Evolutionary conservation across 768 basidiomycete species (phyloP).

Genomic region (Xanthoconium purpureum): DNA sequence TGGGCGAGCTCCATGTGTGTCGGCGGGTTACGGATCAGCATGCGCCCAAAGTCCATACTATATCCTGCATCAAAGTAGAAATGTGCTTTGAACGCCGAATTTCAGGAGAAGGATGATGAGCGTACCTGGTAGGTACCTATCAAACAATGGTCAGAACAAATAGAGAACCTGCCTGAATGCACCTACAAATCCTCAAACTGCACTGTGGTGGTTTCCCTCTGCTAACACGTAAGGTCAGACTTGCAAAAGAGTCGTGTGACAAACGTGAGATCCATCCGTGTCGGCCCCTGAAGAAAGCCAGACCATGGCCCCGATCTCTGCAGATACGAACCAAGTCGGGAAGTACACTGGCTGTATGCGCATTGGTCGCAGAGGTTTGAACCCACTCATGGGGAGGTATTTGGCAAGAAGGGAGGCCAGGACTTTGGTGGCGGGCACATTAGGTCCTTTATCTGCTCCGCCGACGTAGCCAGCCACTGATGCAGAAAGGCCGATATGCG

Average conservation of each 20-base stretch:
- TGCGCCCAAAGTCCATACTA: constrained; percentile 38
- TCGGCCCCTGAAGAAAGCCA: constrained; percentile 27
- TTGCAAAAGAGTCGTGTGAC: constrained; percentile 4
- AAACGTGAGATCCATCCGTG: constrained; percentile 25
- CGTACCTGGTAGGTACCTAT: constrained; percentile 33
- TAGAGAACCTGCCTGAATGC: background rate
- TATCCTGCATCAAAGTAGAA: constrained; percentile 12
- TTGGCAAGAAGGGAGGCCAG: constrained; percentile 34
- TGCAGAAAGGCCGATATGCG: constrained; percentile 34
- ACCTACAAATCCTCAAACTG: constrained; percentile 49
- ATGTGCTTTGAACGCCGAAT: background rate
- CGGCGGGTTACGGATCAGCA: constrained; percentile 36
- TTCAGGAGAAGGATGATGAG: background rate
- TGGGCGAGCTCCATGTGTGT: constrained; percentile 29
- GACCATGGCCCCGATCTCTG: constrained; percentile 42
- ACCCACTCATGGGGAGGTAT: constrained; percentile 38
- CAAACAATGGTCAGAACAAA: constrained; percentile 11
- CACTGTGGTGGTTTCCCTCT: constrained; percentile 31
- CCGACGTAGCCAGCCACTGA: constrained; percentile 31
- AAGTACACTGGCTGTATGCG: constrained; percentile 55
- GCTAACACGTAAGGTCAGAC: constrained; percentile 18
- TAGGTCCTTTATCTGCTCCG: constrained; percentile 10
- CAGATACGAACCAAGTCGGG: constrained; percentile 62
- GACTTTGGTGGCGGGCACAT: constrained; percentile 24
- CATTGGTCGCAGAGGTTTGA: constrained; percentile 41